Evolutionary conservation across 768 basidiomycete species (phyloP), one percentile per base, ranked within the genome.

Genomic region (Pleurotus cornucopiae): DNA sequence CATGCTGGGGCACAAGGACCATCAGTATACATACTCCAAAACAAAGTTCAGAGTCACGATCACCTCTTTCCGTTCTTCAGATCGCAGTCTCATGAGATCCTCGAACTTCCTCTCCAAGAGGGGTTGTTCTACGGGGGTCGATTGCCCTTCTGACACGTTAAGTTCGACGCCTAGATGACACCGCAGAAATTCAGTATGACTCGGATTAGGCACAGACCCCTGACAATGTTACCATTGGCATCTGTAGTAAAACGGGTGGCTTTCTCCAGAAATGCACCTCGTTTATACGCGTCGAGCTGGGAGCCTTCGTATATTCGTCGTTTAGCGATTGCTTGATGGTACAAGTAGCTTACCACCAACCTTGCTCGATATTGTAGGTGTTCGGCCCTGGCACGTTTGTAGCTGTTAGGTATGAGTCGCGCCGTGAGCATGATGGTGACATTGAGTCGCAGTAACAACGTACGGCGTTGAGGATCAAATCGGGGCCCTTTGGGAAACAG

Each of bases 31-130:
- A 45, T n/a, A 6, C 39, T 25, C 45, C 21, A 45, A 13, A 38
- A 11, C 30, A 18, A 18, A 18, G 11, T 16, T 21, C 12, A n/a
- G 4, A 16, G 13, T 20, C 12, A 46, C 12, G 34, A 44, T 61
- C 64, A 89, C 88, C 47, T 73, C 57, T 73, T 79, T 84, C 78
- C 88, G 89, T 56, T 78, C 80, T 2, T 88, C 85, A 39, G 74
- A 68, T 62, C 86, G 85, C n/a, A 83, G 66, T 54, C 67, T 70
- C 69, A 89, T 84, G 5, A 88, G 66, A 13, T 86, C 82, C 34
- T 86, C 83, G 0, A 91, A 76, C 61, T 85, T 85, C 58, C 74
- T 76, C 64, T 86, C 80, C 18, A 89, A 76, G 13, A 67, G 57
- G 5, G 41, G 20, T 20, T 40, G 11, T 21, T 7, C 7, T 44